phyloP scores from a whole-genome alignment of 2,329 filamentous ascomycete genomes.

The Aurifilum marmelostoma region DNA sequence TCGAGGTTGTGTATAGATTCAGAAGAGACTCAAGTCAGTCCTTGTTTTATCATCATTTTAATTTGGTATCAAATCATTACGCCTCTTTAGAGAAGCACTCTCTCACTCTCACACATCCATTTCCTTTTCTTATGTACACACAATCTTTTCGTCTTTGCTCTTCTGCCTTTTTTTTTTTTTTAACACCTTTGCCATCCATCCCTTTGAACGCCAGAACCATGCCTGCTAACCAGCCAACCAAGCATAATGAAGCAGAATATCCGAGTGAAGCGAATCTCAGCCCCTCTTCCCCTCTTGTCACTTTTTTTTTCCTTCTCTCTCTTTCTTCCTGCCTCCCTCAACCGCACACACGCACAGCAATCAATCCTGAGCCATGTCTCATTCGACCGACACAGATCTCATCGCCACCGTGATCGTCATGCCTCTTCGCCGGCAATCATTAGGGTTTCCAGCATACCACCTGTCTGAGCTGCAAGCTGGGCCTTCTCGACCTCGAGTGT shows the following conservation, averaged over 20 bases:
- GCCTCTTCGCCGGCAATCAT: slow-evolving; percentile 48
- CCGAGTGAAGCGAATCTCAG: background rate
- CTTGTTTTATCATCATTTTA: background rate
- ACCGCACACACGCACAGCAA: background rate
- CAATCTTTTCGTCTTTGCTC: background rate
- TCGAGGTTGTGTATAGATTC: no score
- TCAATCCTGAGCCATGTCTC: background rate
- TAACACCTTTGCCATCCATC: background rate
- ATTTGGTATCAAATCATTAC: slow-evolving; percentile 28
- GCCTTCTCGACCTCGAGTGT: slow-evolving; percentile 79
- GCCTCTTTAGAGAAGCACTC: background rate
- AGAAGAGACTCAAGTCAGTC: background rate
- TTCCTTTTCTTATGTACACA: background rate
- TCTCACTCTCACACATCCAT: background rate
- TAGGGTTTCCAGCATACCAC: slow-evolving; percentile 81
- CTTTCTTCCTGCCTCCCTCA: no score
- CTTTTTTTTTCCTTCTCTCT: background rate
- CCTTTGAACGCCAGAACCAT: slow-evolving; percentile 28
- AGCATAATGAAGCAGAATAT: background rate
- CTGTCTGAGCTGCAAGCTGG: slow-evolving; percentile 78
- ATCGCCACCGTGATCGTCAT: no score
- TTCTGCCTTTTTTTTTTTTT: slow-evolving; percentile 5
- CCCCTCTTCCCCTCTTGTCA: background rate
- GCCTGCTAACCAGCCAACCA: slow-evolving; percentile 18
- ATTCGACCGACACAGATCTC: background rate